Evolutionary conservation across 495 filamentous ascomycete genomes (phyloP).

Genomic region (Neurospora sp.): DNA sequence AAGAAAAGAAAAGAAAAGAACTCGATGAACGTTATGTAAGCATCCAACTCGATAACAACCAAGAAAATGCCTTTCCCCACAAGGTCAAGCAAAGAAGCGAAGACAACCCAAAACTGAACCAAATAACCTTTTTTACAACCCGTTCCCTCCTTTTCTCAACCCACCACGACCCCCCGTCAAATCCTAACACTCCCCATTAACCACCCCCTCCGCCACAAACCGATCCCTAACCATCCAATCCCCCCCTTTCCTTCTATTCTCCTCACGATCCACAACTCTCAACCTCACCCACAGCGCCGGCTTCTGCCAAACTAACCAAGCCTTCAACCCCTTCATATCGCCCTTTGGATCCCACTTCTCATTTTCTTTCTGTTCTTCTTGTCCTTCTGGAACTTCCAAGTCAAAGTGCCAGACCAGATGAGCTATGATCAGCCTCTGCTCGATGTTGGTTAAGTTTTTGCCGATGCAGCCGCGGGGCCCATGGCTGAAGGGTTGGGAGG

Average conservation of each 20-base stretch:
- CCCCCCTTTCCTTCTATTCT: neutral
- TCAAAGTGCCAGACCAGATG: slow-evolving; percentile 8
- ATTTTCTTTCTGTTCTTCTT: neutral
- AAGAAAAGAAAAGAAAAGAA: no score
- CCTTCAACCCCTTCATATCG: slow-evolving; percentile 4
- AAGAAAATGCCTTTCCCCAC: no score
- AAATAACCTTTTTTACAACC: neutral
- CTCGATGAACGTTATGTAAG: no score
- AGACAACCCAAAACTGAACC: no score
- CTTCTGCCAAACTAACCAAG: slow-evolving; percentile 5
- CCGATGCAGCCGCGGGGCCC: slow-evolving; percentile 40
- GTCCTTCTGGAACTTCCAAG: neutral
- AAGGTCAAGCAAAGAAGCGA: neutral
- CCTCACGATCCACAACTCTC: neutral
- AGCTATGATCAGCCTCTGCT: slow-evolving; percentile 5
- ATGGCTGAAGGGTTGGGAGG: slow-evolving; percentile 30
- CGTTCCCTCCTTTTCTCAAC: neutral
- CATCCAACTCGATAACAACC: no score
- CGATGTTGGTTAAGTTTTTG: slow-evolving; percentile 29
- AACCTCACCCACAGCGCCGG: slow-evolving; percentile 2
- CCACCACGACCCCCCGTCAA: neutral
- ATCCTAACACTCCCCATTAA: neutral
- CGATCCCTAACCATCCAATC: neutral
- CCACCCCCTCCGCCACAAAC: neutral
- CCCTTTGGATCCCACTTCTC: neutral